Base-by-base conservation (phyloP, 805 yeast species). In the Cephaloascus fragrans region DNA sequence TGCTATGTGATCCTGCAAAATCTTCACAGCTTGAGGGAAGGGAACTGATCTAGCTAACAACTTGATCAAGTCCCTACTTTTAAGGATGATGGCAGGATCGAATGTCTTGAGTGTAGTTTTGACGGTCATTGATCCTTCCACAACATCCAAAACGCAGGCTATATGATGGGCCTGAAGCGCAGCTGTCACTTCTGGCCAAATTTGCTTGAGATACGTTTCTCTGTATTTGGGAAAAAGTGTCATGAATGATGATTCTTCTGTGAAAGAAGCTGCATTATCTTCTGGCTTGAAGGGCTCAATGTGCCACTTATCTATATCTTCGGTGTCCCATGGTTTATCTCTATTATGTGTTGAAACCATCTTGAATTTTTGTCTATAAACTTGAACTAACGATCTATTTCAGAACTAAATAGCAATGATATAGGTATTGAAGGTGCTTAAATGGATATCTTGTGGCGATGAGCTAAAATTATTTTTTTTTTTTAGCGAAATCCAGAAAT, bases 261-360 rank as follows among this genome's bases (percentile, higher is more conserved):
- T 73, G 55, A 93, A 93, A 16, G 96, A 84, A 9, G 89, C 76
- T 4, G 77, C 79, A 54, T 88, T 86, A 55, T 93, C 95, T 50
- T 87, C 96, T 2, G 87, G 86, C 48, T 73, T 82, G 68, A 93
- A 93, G 41, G 87, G 94, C 28, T 86, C 95, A 28, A 78, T 68
- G 49, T 73, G 69, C 98, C 98, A 90, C 58, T 90, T 89, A 57
- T 89, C 95, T 41, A 89, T 80, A 49, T 88, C 96, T 17, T 83
- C 86, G 9, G 96, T 89, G 56, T 89, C 97, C 97, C 97, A 89
- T 39, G 97, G 97, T 61, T 90, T 90, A 51, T 93, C 97, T 54
- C 79, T 81, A 60, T 93, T 86, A 60, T 90, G 89, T 36, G 95
- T 86, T 2, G 96, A 86, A 18, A 83, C 87, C 98, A 90, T 90